These are phyloP conservation scores for Phytophthora multivora DNA, from an alignment of 352 stramenopile species.

Conservation along the genomic window DNA sequence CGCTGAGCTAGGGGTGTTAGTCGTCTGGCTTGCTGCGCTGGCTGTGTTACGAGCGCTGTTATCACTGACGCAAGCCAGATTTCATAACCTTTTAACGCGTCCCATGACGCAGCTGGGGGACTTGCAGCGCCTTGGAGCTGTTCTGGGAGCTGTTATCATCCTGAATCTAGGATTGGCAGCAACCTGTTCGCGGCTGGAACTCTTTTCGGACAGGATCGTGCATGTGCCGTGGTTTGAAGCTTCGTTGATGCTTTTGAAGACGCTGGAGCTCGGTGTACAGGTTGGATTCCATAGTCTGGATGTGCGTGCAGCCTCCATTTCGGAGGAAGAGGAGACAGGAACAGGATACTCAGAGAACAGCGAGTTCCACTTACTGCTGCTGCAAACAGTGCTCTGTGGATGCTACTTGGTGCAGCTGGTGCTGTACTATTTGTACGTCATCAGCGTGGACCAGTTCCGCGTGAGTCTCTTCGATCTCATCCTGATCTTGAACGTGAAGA, in stretches of 20 bases:
- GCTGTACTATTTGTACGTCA: constrained; percentile 83
- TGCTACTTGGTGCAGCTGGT: constrained; percentile 74
- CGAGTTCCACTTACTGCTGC: constrained; percentile 66
- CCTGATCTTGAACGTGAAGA: constrained; percentile 84
- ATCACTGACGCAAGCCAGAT: constrained; percentile 62
- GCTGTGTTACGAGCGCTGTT: constrained; percentile 67
- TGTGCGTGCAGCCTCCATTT: constrained; percentile 34
- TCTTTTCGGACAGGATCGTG: constrained; percentile 61
- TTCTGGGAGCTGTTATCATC: constrained; percentile 41
- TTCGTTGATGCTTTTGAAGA: constrained; percentile 66
- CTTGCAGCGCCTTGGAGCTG: constrained; percentile 58
- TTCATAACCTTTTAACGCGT: constrained; percentile 69
- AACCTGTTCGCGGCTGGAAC: constrained; percentile 37
- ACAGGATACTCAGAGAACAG: constrained; percentile 56
- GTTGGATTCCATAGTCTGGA: constrained; percentile 72
- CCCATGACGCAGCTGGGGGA: constrained; percentile 65
- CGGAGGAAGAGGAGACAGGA: constrained; percentile 37
- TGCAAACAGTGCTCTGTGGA: constrained; percentile 66
- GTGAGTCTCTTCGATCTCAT: constrained; percentile 83
- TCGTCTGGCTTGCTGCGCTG: constrained; percentile 70
- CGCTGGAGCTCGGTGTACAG: constrained; percentile 69
- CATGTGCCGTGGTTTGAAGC: constrained; percentile 82
- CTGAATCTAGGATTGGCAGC: constrained; percentile 52
- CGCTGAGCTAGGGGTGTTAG: constrained; percentile 49
- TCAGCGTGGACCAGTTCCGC: constrained; percentile 80